Evolutionary conservation across 2,329 filamentous ascomycete species (phyloP).

Genomic region (Talaromyces sp.): DNA sequence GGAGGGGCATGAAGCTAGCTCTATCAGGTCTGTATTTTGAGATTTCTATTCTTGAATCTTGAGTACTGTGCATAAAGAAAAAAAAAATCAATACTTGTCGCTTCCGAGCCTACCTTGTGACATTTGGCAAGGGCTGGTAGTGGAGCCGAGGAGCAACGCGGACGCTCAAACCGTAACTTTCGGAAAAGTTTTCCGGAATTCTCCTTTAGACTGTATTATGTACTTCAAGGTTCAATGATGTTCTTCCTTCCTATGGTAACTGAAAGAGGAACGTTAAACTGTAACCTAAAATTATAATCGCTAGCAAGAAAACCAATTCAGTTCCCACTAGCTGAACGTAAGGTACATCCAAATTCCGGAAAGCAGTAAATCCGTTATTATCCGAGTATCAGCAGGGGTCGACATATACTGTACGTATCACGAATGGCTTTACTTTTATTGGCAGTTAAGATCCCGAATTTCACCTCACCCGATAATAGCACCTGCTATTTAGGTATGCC

Average conservation of each 20-base stretch:
- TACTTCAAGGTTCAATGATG: not conserved
- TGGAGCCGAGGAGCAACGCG: not conserved
- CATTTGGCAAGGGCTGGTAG: too few relatives aligned
- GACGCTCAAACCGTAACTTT: not conserved
- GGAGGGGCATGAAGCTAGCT: not conserved
- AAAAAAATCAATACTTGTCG: not conserved
- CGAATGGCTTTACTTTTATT: not conserved
- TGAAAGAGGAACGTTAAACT: not conserved
- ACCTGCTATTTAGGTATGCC: not conserved
- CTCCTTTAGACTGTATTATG: not conserved
- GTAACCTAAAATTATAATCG: too few relatives aligned
- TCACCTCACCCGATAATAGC: not conserved
- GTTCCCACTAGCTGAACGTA: not conserved
- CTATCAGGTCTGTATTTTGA: not conserved
- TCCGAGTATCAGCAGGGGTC: not conserved
- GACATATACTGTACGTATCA: not conserved
- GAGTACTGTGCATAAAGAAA: not conserved
- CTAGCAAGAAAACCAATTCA: not conserved
- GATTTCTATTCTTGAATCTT: not conserved
- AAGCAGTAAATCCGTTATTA: not conserved
- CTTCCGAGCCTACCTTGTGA: too few relatives aligned
- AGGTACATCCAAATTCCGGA: not conserved
- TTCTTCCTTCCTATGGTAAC: not conserved
- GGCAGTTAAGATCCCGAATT: not conserved
- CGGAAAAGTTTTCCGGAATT: not conserved